A percentile compares a stretch with the other conserved stretches of the same genome.
Conservation (phyloP, 768 basidiomycete genomes). For the Fomitopsis pulvina region DNA sequence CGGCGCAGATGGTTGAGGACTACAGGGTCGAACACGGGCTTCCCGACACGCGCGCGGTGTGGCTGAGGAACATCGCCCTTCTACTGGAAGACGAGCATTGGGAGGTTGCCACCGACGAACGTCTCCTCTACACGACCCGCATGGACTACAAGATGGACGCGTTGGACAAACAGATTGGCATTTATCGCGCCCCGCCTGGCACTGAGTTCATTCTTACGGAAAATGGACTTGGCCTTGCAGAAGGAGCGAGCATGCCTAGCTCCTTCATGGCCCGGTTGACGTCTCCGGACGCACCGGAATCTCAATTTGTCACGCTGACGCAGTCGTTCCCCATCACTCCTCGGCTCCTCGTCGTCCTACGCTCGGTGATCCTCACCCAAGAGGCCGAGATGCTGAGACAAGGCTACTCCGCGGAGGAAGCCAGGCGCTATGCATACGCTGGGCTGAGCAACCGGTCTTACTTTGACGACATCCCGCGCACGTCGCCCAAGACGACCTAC, state of each 20-base stretch:
- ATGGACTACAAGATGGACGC: constrained; percentile 1
- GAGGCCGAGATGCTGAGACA: neutral
- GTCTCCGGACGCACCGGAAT: neutral
- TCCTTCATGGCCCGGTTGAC: neutral
- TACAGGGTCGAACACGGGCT: neutral
- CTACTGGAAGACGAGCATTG: constrained; percentile 5
- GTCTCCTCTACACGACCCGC: neutral
- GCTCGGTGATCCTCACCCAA: neutral
- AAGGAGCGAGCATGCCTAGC: neutral
- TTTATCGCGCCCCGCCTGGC: neutral
- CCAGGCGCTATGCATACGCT: neutral
- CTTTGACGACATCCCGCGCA: neutral
- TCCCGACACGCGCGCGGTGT: constrained; percentile 2
- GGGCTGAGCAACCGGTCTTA: neutral
- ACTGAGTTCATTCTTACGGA: constrained; percentile 1
- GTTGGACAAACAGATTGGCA: neutral
- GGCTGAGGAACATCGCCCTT: constrained; percentile 2
- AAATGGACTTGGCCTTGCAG: constrained; percentile 2
- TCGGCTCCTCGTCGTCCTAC: neutral
- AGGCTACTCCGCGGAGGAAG: neutral
- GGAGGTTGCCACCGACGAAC: constrained; percentile 1
- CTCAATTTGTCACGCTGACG: neutral
- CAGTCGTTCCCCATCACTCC: neutral
- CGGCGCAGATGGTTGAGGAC: neutral
- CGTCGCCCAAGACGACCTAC: neutral